Percentiles rank a stretch among this genome's conserved stretches.
Conservation (phyloP, 192 early-diverging fungal species). For the Podila epicladia region DNA sequence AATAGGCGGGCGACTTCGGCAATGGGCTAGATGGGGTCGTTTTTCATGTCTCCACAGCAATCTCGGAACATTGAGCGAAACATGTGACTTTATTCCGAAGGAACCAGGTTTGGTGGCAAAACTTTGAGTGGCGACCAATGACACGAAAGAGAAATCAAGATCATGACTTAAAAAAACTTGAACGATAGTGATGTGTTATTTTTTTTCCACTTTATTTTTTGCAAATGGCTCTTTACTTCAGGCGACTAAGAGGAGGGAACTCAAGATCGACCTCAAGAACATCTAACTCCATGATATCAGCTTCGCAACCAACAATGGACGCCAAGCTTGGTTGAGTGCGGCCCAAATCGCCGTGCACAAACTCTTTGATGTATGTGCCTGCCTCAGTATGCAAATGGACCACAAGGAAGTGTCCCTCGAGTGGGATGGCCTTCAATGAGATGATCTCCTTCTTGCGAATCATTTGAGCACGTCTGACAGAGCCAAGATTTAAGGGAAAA, state of each 20-base stretch:
- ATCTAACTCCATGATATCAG: constrained; percentile 85
- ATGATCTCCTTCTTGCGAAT: constrained; percentile 66
- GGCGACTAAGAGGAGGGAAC: constrained; percentile 70
- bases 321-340: constrained; percentile 82
- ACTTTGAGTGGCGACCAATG: too few relatives aligned
- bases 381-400: constrained; percentile 84
- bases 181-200: too few relatives aligned
- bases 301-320: constrained; percentile 65
- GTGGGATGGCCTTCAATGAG: constrained; percentile 53
- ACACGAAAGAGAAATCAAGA: too few relatives aligned
- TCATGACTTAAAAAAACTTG: too few relatives aligned
- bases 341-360: constrained; percentile 93
- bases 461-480: constrained; percentile 62
- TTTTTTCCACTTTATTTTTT: background rate
- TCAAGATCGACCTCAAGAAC: constrained; percentile 87
- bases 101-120: too few relatives aligned
- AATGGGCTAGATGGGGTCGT: too few relatives aligned
- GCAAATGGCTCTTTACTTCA: background rate
- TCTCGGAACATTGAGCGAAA: too few relatives aligned
- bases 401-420: constrained; percentile 65
- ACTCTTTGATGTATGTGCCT: constrained; percentile 94
- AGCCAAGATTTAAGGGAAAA: background rate
- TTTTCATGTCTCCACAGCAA: too few relatives aligned
- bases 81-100: too few relatives aligned
- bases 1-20: too few relatives aligned